These are phyloP conservation scores for Penicillium canariense DNA, from an alignment of 495 filamentous ascomycete species.

Conservation along the genomic window DNA sequence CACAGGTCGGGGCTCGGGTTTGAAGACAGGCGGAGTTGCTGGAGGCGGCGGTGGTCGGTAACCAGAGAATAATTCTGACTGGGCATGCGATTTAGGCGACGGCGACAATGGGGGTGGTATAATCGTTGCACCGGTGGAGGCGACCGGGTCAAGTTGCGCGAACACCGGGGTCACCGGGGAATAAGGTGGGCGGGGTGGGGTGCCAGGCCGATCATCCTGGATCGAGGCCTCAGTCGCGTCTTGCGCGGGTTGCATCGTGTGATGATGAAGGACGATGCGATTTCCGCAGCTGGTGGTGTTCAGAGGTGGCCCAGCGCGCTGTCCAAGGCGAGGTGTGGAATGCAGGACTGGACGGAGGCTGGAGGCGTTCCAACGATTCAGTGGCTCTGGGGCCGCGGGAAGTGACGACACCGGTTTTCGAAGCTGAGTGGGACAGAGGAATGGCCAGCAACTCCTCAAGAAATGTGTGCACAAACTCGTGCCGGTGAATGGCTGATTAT, in stretches of 20 bases:
- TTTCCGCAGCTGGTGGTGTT: background rate
- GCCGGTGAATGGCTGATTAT: background rate
- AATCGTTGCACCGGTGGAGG: constrained; percentile 32
- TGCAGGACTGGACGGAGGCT: constrained; percentile 1
- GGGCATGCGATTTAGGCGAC: constrained; percentile 27
- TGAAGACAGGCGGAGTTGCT: constrained; percentile 27
- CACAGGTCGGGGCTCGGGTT: constrained; percentile 52
- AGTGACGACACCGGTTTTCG: constrained; percentile 13
- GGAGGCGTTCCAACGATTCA: constrained; percentile 6
- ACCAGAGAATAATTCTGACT: background rate
- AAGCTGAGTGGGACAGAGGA: background rate
- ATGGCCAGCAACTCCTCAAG: background rate
- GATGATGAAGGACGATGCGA: background rate
- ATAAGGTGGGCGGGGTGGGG: constrained; percentile 47
- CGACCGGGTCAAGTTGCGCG: constrained; percentile 38
- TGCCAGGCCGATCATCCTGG: constrained; percentile 32
- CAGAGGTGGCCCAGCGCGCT: constrained; percentile 1
- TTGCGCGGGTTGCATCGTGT: constrained; percentile 10
- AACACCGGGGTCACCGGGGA: constrained; percentile 49
- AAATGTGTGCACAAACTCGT: background rate
- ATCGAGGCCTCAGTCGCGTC: constrained; percentile 5
- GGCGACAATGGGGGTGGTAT: constrained; percentile 36
- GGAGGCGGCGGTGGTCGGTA: constrained; percentile 20
- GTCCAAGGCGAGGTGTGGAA: constrained; percentile 6
- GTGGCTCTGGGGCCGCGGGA: constrained; percentile 10